A percentile compares a stretch with the other conserved stretches of the same genome.
Conservation (phyloP, 2,329 filamentous ascomycete genomes). For the Biscogniauxia mediterranea region DNA sequence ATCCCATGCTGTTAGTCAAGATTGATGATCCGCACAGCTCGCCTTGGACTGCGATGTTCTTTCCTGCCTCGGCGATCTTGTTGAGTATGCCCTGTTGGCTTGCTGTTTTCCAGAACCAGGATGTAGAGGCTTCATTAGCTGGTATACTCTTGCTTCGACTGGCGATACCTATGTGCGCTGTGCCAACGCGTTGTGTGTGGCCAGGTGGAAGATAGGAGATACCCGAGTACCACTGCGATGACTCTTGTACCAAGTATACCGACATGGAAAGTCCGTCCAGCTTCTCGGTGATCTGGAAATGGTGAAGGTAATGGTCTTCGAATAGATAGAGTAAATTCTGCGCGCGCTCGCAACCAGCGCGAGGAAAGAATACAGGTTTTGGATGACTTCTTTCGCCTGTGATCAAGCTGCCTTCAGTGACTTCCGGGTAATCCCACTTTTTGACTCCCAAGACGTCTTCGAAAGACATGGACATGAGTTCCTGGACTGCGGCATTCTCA, state of each 20-base stretch:
- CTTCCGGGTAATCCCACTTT: conserved; percentile 26
- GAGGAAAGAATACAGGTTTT: conserved; percentile 28
- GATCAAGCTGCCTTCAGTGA: no score
- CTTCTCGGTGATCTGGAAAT: conserved; percentile 34
- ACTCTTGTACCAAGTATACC: conserved; percentile 25
- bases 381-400: conserved; percentile 10
- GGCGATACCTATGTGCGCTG: conserved; percentile 24
- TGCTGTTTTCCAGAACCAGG: conserved; percentile 26
- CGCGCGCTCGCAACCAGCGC: conserved; percentile 26
- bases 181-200: conserved; percentile 3
- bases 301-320: conserved; percentile 1
- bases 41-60: conserved; percentile 30
- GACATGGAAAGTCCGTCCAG: conserved; percentile 34
- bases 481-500: conserved; percentile 7
- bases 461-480: conserved; percentile 24
- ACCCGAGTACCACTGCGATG: conserved; percentile 19
- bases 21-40: conserved; percentile 30
- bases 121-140: conserved; percentile 12
- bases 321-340: conserved; percentile 28
- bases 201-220: conserved; percentile 16
- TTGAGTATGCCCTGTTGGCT: conserved; percentile 20
- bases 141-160: conserved; percentile 15
- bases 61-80: conserved; percentile 16
- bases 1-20: conserved; percentile 28
- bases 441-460: conserved; percentile 27